Percentiles rank a stretch among this genome's conserved stretches.
Evolutionary conservation across 2,329 filamentous ascomycete genomes (phyloP).

Genomic region (Piedraia hortae): DNA sequence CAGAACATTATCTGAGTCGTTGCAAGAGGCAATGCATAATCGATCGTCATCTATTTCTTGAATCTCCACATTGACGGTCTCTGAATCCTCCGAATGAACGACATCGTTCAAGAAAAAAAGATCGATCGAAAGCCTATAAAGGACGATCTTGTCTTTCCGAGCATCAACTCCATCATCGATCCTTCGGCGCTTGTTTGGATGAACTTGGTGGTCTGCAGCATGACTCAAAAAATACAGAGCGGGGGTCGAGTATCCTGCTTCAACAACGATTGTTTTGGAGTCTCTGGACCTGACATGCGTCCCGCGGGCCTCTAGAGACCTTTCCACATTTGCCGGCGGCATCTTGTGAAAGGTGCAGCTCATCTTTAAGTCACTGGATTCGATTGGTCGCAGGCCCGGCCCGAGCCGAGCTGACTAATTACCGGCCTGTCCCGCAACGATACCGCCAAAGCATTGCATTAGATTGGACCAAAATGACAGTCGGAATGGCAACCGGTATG

Average conservation of each 20-base stretch:
- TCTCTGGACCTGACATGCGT: constrained; percentile 8
- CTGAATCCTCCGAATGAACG: constrained; percentile 5
- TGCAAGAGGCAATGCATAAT: constrained; percentile 5
- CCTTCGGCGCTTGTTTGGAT: constrained; percentile 7
- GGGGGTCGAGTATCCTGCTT: constrained; percentile 10
- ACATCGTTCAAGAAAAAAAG: constrained; percentile 8
- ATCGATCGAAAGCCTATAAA: constrained; percentile 8
- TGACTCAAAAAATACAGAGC: constrained; percentile 10
- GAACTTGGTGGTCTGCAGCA: constrained; percentile 2
- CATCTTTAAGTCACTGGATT: too few relatives aligned
- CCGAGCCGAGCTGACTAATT: too few relatives aligned
- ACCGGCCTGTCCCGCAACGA: too few relatives aligned
- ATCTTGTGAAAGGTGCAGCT: too few relatives aligned
- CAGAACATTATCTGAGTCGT: constrained; percentile 5
- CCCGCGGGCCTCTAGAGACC: constrained; percentile 7
- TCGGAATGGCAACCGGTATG: constrained; percentile 13
- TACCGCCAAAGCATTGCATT: too few relatives aligned
- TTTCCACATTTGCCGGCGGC: too few relatives aligned
- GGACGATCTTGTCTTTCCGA: constrained; percentile 3
- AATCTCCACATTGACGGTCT: constrained; percentile 4
- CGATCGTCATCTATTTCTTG: constrained; percentile 4
- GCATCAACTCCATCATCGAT: constrained; percentile 1
- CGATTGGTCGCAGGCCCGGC: too few relatives aligned
- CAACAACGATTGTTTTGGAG: constrained; percentile 8
- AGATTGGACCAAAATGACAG: too few relatives aligned